Evolutionary conservation across 2,329 filamentous ascomycete genomes (phyloP), one percentile per base, ranked within the genome.

Genomic region (Arthrobotrys sphaeroides): DNA sequence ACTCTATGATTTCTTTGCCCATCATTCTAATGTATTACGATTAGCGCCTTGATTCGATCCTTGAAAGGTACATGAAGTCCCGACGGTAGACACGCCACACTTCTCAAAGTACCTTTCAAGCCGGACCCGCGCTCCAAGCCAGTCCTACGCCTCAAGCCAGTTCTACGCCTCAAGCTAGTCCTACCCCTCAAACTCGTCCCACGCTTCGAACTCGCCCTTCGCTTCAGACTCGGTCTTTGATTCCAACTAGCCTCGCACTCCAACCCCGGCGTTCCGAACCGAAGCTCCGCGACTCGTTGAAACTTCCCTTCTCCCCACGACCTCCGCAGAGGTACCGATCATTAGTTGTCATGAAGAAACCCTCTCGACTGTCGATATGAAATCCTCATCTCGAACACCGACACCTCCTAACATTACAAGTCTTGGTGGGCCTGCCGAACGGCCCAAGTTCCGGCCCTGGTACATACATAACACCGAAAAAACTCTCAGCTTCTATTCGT

Each of bases 11-110:
- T 18, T 4, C 16, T n/a, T 28, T 24, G 9, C 7, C 13, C 12
- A 36, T 40, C 24, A 9, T 51, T 36, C 47, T 60, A 57, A 45
- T 53, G 38, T 26, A 60, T 10, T 22, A n/a, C 38, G 7, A 26
- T 60, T 57, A 77, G 73, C 73, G 73, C 42, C 73, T 77, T 16
- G 73, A 77, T 36, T 70, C 66, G 16, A 77, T 77, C 5, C 53
- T 77, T 13, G 73, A 67, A 66, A 59, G 47, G 57, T 77, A 65
- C 38, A 70, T 72, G 73, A 70, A 77, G 72, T 69, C 72, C 26
- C 72, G 72, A 49, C 72, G 72, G 59, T 75, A 75, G 64, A 75
- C 31, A 55, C 51, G 51, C 20, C 20, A 31, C 10, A 3, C 51
- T 38, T 10, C 51, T 9, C n/a, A 60, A 26, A 1, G 9, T 60